These are phyloP conservation scores for Mycena crocata DNA, from an alignment of 768 basidiomycete genomes.

Conservation along the genomic window DNA sequence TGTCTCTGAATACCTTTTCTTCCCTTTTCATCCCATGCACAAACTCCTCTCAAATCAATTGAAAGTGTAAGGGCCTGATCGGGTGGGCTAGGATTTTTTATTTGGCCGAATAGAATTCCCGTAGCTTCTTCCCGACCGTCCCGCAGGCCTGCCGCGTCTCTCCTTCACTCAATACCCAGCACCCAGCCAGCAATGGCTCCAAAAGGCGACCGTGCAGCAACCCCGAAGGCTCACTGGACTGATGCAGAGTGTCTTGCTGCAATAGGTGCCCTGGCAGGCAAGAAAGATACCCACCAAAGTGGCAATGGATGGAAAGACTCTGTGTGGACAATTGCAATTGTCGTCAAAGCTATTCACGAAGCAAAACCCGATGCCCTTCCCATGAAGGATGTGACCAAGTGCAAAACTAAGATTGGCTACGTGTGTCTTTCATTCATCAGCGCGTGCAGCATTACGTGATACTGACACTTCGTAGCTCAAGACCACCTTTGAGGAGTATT, in stretches of 20 bases:
- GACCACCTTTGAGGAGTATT: not conserved
- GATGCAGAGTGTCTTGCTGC: not conserved
- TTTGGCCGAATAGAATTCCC: not conserved
- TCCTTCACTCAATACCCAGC: no score
- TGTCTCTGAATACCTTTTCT: no score
- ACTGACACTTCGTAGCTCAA: not conserved
- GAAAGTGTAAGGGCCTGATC: constrained; percentile 10
- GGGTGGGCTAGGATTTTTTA: not conserved
- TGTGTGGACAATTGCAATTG: not conserved
- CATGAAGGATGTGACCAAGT: not conserved
- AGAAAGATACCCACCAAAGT: not conserved
- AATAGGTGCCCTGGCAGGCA: not conserved
- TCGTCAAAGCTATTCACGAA: not conserved
- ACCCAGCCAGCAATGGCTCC: not conserved
- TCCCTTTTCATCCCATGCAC: no score
- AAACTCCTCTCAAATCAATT: no score
- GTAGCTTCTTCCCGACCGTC: not conserved
- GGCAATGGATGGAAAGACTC: constrained; percentile 6
- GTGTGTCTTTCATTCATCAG: not conserved
- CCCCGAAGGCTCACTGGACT: not conserved
- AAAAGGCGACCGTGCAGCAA: not conserved
- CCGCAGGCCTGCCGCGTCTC: not conserved
- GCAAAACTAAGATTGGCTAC: not conserved
- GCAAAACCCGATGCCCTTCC: not conserved
- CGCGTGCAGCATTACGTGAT: not conserved